These are phyloP conservation scores for Abrus pulchellus DNA, from an alignment of 306 rosid species.

Conservation along the genomic window DNA sequence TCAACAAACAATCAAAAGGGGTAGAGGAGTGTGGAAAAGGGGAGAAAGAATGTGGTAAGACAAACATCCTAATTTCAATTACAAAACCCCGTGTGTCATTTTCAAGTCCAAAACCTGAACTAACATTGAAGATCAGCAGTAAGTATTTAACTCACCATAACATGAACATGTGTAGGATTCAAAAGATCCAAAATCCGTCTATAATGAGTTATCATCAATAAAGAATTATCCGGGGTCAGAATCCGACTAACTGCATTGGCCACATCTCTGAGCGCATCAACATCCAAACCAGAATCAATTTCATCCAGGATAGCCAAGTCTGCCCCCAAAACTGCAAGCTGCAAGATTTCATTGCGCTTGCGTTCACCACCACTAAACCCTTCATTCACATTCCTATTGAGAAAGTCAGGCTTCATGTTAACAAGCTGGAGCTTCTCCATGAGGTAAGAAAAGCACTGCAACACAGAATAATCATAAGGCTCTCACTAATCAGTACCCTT, in stretches of 20 bases:
- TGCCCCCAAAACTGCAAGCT: constrained; percentile 96
- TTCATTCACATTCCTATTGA: constrained; percentile 92
- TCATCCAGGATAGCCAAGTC: constrained; percentile 93
- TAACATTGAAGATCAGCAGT: constrained; percentile 35
- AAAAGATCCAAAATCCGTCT: constrained; percentile 78
- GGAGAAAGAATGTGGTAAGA: constrained; percentile 1
- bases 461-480: constrained; percentile 40
- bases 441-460: constrained; percentile 82
- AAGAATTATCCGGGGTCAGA: constrained; percentile 76
- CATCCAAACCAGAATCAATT: constrained; percentile 97
- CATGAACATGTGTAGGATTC: constrained; percentile 79
- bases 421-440: constrained; percentile 87
- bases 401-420: constrained; percentile 91
- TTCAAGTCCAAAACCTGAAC: constrained; percentile 33
- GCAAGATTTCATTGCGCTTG: constrained; percentile 94
- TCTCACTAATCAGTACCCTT: no score
- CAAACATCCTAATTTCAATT: constrained; percentile 19
- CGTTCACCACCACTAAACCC: constrained; percentile 98
- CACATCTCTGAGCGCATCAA: constrained; percentile 94
- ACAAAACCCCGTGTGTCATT: constrained; percentile 21
- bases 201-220: constrained; percentile 92
- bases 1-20: not conserved
- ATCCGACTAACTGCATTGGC: constrained; percentile 84
- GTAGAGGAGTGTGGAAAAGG: constrained; percentile 8
- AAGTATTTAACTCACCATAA: constrained; percentile 70